Base-by-base conservation (phyloP, 2,329 filamentous ascomycete genomes). In the Curvularia sp. region DNA sequence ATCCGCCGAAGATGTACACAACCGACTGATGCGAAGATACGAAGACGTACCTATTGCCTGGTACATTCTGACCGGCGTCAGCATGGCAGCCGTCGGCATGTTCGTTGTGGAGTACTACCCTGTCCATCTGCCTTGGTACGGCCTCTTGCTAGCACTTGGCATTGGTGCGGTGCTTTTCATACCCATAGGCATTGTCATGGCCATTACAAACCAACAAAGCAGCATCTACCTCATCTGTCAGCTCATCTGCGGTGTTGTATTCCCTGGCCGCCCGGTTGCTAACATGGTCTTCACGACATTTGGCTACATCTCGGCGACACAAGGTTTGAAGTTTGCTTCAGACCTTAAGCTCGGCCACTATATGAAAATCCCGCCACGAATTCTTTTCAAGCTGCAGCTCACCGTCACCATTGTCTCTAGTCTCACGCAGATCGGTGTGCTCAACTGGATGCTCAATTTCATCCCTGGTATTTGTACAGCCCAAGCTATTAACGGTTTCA, bases 251-350 rank as follows among this genome's bases (percentile, higher is more conserved):
- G 92, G 92, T 53, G 87, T 86, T 49, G 82, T 92, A 15, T 96
- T 96, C 73, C 92, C 92, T 0, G 92, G 92, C 27, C 88, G 90
- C 1, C 92, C 92, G 1, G 91, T 96, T 10, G 92, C 92, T 49
- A 95, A 96, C 76, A 96, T 96, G 92, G 91, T 96, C 34, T 96
- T 96, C 69, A 91, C 94, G 47, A 95, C 91, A 0, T 96, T 95
- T 74, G 92, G 91, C 61, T 96, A 95, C 58, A 95, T 95, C 71
- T 93, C 90, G 4, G 93, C 90, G 0, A 90, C 91, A 0, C 92
- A 96, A 78, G 92, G 92, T 27, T 89, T 96, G 75, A 95, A 96
- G 73, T 96, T 96, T 73, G 89, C 91, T 1, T 89, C 90, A 2
- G 92, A 96, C 74, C 83, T 96, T 49, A 96, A 96, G 77, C 84